Base-by-base conservation (phyloP, 2,329 filamentous ascomycete species). In the Colletotrichum navitas region DNA sequence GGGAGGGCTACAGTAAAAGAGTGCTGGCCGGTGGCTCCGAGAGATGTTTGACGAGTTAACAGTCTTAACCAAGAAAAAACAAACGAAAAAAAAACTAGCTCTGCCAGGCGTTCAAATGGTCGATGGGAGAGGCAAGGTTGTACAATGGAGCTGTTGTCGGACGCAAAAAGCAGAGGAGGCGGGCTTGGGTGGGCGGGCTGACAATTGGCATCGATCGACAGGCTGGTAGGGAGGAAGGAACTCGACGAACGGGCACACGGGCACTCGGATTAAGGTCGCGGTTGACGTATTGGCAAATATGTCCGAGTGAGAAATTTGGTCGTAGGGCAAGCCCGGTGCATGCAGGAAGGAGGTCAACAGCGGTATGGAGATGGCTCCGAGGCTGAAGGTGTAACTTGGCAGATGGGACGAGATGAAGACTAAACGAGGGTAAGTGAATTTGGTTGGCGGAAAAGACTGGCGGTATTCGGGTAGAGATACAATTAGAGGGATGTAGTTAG, bases 61-160 rank as follows among this genome's bases (percentile, higher is more conserved):
- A 75, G 76, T 76, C 73, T 78, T 79, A 79, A 77, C 75, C 78
- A 77, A 79, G 79, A 81, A 76, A 39, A 36, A 52, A 8, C 1
- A 45, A 77, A 18, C 12, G 79, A 80, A 81, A 76, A 39, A 34
- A 60, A 16, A 39, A 5, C 18, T 24, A 26, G 49, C 14, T 76
- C 75, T 74, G 62, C 47, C 68, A 65, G 74, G 71, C 69, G 68
- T 74, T 74, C 70, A 74, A 75, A 73, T 75, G 73, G 61, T 67
- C 68, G 67, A 6, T 60, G 34, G 34, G 41, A 47, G 52, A 67
- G 56, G 41, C 12, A 1, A 47, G 54, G 24, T 63, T 34, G 68
- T 29, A 18, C 62, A 32, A 21, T 52, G 49, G 32, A 64, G 55
- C 18, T 65, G 64, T 58, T 45, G 68, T 64, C 21, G 60, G 26